Evolutionary conservation across 2,329 filamentous ascomycete genomes (phyloP), one percentile per base, ranked within the genome.

Genomic region (Chaetomium globosum): DNA sequence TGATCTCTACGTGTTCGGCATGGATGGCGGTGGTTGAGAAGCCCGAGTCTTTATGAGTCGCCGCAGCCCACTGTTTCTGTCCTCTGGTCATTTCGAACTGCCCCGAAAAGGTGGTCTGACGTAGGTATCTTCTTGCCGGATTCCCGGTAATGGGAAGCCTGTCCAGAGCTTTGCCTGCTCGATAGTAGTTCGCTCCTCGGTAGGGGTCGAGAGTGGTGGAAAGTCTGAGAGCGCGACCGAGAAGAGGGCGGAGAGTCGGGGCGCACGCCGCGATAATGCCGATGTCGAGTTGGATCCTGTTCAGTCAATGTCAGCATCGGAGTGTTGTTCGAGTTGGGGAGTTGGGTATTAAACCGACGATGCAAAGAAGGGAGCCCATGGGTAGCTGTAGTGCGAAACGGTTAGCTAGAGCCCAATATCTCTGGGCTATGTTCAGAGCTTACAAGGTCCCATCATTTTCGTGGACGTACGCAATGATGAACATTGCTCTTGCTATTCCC

Each of bases 401-500:
- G 23, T 43, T 46, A 30, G 43, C 26, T 19, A 7, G 28, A 12
- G 12, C 7, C 7, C 9, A 6, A 6, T 54, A 3, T 4, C 7
- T 21, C 1, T 5, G 52, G 30, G 52, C 3, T 10, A 54, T 5
- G 3, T 30, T 2, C 13, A 23, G 8, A 12, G 13, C 65, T 23
- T 63, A 71, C 68, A 71, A 74, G 1, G 69, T 74, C 7, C 67
- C 69, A 52, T 75, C 74, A 19, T 65, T 69, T 28, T 71, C 65
- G n/a, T 71, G 70, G 12, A 73, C 72, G 31, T 70, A 74, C 3
- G 71, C 71, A 36, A 75, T 70, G 69, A 73, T 73, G 60, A 71
- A 74, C 1, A 74, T 63, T 13, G 71, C 73, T 49, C 74, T 74
- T n/a, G 73, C 68, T n/a, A 75, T 71, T 16, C 74, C 74, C 62